Percentiles rank a stretch among this genome's conserved stretches.
Conservation (phyloP, 805 yeast species). For the Lipomyces lipofer region DNA sequence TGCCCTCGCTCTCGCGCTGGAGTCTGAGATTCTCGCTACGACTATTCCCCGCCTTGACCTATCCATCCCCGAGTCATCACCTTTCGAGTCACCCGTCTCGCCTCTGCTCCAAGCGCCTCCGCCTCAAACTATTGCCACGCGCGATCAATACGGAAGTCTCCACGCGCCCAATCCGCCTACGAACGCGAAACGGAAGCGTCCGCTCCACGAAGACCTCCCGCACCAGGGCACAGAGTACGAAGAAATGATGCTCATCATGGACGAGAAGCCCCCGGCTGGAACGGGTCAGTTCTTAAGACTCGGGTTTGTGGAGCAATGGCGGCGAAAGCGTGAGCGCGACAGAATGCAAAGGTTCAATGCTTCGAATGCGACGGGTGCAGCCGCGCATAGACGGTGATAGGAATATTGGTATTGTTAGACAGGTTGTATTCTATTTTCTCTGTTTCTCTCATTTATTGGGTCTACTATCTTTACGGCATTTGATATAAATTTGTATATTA, state of each 20-base stretch:
- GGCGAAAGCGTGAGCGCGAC: constrained; percentile 61
- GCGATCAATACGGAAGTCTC: constrained; percentile 15
- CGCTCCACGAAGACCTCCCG: constrained; percentile 65
- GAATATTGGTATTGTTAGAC: background rate
- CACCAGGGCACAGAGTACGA: constrained; percentile 82
- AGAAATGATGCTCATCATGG: constrained; percentile 76
- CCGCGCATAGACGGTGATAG: constrained; percentile 3
- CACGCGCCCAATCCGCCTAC: constrained; percentile 36
- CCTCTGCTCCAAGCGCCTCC: constrained; percentile 1
- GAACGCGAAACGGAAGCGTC: constrained; percentile 45
- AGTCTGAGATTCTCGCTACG: constrained; percentile 78
- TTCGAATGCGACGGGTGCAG: background rate
- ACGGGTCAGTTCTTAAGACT: constrained; percentile 77
- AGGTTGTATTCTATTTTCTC: background rate
- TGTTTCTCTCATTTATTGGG: background rate
- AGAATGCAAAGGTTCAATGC: constrained; percentile 11
- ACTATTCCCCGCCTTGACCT: constrained; percentile 78
- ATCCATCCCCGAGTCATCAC: constrained; percentile 57
- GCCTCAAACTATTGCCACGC: background rate
- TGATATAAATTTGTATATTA: background rate
- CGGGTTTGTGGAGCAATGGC: constrained; percentile 82
- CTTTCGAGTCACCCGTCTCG: constrained; percentile 11
- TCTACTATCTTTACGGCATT: background rate
- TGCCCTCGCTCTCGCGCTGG: constrained; percentile 74
- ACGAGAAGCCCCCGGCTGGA: constrained; percentile 49